phyloP scores from a whole-genome alignment of 768 basidiomycete species.

The Cyclocybe cylindracea region DNA sequence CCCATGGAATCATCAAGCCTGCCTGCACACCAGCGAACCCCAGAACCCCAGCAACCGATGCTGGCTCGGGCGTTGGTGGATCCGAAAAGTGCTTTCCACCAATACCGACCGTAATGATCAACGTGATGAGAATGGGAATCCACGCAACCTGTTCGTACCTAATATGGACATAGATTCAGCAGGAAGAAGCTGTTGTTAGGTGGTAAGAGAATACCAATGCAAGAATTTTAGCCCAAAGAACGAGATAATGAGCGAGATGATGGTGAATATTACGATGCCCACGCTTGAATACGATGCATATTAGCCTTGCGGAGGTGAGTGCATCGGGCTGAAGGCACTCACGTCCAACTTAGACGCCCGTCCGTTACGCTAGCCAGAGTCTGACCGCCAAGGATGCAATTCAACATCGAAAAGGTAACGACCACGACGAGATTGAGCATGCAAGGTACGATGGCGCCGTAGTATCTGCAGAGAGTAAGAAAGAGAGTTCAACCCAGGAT shows the following conservation, averaged over 20 bases:
- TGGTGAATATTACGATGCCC: constrained; percentile 77
- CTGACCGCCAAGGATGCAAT: constrained; percentile 61
- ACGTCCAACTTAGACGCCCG: constrained; percentile 31
- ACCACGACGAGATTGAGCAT: constrained; percentile 54
- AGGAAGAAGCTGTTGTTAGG: neutral
- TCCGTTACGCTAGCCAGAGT: constrained; percentile 31
- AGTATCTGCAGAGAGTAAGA: constrained; percentile 23
- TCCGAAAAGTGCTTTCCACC: constrained; percentile 64
- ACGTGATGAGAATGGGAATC: constrained; percentile 75
- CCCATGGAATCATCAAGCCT: constrained; percentile 68
- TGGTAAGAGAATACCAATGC: constrained; percentile 32
- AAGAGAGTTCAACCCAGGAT: neutral
- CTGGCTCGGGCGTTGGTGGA: constrained; percentile 46
- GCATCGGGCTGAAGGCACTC: constrained; percentile 3
- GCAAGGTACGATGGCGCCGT: constrained; percentile 50
- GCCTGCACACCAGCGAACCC: constrained; percentile 68
- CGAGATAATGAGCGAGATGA: constrained; percentile 65
- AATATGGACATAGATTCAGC: neutral
- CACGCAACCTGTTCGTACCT: constrained; percentile 75
- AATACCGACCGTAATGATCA: constrained; percentile 65
- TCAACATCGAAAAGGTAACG: constrained; percentile 61
- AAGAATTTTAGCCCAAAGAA: constrained; percentile 56
- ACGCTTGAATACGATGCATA: constrained; percentile 41
- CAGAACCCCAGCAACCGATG: constrained; percentile 52
- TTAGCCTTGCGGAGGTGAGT: neutral